Percentiles rank a stretch among this genome's conserved stretches.
These are phyloP conservation scores for Proliferodiscus dingleyae DNA, from an alignment of 2,329 filamentous ascomycete species.

Conservation along the genomic window DNA sequence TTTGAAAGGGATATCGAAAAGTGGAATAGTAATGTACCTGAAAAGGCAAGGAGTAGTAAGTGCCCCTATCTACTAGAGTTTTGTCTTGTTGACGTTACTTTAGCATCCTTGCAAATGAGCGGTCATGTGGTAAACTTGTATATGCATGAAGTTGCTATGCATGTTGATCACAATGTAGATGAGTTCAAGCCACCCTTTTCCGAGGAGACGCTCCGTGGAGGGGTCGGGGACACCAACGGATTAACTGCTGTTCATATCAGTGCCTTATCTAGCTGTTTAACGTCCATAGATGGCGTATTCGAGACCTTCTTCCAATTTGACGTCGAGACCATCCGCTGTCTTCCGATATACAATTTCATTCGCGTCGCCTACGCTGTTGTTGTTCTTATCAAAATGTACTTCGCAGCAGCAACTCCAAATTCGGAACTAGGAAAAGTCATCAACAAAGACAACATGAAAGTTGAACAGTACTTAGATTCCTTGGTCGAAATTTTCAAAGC, in stretches of 20 bases:
- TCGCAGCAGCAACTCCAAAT: slow-evolving; percentile 54
- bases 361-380: slow-evolving; percentile 52
- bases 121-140: slow-evolving; percentile 50
- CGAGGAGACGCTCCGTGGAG: slow-evolving; percentile 25
- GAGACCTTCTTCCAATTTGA: slow-evolving; percentile 46
- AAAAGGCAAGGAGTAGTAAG: slow-evolving; percentile 32
- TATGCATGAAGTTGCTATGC: slow-evolving; percentile 55
- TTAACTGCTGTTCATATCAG: slow-evolving; percentile 40
- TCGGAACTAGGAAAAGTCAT: slow-evolving; percentile 68
- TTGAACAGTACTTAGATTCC: slow-evolving; percentile 62
- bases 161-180: slow-evolving; percentile 50
- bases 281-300: slow-evolving; percentile 49
- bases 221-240: slow-evolving; percentile 13
- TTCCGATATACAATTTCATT: slow-evolving; percentile 47
- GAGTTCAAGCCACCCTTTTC: slow-evolving; percentile 40
- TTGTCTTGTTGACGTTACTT: slow-evolving; percentile 8
- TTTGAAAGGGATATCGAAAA: slow-evolving; percentile 49
- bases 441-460: slow-evolving; percentile 60
- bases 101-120: slow-evolving; percentile 45
- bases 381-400: slow-evolving; percentile 56
- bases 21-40: slow-evolving; percentile 40
- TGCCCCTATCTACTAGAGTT: too few relatives aligned
- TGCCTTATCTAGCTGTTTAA: slow-evolving; percentile 47
- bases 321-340: slow-evolving; percentile 41
- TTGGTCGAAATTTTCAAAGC: slow-evolving; percentile 63